phyloP scores from a whole-genome alignment of 345 rosid species.

The Arabidopsis suecica region DNA sequence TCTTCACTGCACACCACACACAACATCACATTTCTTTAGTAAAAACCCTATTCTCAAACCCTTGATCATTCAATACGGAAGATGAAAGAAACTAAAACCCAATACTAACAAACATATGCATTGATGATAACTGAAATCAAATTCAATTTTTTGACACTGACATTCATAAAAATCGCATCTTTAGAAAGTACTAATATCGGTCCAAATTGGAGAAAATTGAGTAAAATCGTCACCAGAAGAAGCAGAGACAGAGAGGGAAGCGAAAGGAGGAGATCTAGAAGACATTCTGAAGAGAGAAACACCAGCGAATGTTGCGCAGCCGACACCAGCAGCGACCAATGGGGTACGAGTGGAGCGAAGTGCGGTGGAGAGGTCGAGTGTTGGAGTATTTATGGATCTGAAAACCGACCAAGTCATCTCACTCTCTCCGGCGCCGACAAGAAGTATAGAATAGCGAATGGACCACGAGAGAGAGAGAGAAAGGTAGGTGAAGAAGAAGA shows the following conservation, averaged over 20 bases:
- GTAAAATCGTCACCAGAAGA: conserved; percentile 22
- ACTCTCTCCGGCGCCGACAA: conserved; percentile 36
- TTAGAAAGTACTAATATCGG: neutral
- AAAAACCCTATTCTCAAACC: conserved; percentile 6
- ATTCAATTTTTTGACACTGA: neutral
- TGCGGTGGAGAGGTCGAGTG: conserved; percentile 41
- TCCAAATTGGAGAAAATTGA: conserved; percentile 15
- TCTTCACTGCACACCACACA: conserved; percentile 51
- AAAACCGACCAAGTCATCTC: conserved; percentile 46
- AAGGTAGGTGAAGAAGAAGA: conserved; percentile 42
- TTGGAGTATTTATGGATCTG: conserved; percentile 43
- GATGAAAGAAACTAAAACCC: conserved; percentile 20
- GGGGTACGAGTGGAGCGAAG: conserved; percentile 42
- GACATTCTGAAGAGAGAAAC: conserved; percentile 44
- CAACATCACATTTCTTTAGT: conserved; percentile 17
- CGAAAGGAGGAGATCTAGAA: conserved; percentile 48
- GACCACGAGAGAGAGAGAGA: conserved; percentile 18
- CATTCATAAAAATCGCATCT: conserved; percentile 36
- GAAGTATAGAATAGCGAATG: neutral
- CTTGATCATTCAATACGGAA: neutral
- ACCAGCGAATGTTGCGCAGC: conserved; percentile 45
- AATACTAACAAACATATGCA: neutral
- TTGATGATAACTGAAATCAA: neutral
- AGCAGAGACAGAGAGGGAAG: conserved; percentile 48
- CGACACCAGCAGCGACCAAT: conserved; percentile 43